Evolutionary conservation across 2,329 filamentous ascomycete species (phyloP).

Genomic region (Aspergillus viridinutans): DNA sequence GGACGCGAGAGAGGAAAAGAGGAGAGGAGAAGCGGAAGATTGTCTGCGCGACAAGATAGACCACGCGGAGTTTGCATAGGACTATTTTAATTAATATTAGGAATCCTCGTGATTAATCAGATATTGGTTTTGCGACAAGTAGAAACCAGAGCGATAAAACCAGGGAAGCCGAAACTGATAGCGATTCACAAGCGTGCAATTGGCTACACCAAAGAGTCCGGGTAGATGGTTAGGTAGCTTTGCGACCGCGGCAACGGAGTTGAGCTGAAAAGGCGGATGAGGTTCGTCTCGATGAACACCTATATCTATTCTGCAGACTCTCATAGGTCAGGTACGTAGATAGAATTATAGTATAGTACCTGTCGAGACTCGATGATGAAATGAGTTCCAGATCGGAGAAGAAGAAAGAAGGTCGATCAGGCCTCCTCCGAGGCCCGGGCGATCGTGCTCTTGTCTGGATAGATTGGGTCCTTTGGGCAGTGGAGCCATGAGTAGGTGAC

Average conservation of each 20-base stretch:
- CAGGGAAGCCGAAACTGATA: background rate
- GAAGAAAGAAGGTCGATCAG: background rate
- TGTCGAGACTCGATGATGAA: background rate
- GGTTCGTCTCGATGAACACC: background rate
- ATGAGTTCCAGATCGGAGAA: background rate
- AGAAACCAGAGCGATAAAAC: background rate
- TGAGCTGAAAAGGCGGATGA: background rate
- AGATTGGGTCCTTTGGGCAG: background rate
- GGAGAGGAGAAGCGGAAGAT: background rate
- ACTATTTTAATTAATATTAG: background rate
- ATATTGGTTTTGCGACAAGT: background rate
- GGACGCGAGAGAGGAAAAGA: constrained; percentile 1
- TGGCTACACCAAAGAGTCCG: background rate
- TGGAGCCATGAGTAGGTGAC: background rate
- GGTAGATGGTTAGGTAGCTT: background rate
- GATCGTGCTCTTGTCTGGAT: background rate
- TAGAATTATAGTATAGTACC: background rate
- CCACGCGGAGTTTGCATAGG: background rate
- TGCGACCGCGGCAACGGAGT: background rate
- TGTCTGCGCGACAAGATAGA: background rate
- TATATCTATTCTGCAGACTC: too few relatives aligned
- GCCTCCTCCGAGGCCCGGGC: background rate
- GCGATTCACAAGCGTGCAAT: background rate
- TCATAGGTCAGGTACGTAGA: background rate
- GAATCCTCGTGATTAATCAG: background rate